These are phyloP conservation scores for Fraxinus americana DNA, from an alignment of 257 asterid species.

Conservation along the genomic window DNA sequence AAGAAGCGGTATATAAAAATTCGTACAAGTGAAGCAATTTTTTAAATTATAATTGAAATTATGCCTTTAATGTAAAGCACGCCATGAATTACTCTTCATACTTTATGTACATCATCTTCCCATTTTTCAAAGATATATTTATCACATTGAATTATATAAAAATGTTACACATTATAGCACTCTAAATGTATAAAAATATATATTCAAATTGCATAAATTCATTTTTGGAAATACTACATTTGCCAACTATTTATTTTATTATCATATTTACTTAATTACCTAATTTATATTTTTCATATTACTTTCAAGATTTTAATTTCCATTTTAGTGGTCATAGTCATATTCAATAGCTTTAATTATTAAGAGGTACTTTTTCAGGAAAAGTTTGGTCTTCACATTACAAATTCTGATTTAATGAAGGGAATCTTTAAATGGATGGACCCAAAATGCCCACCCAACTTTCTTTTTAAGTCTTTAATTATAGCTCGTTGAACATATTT, in stretches of 20 bases:
- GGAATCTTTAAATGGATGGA: conserved; percentile 9
- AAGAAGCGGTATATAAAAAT: too few species aligned
- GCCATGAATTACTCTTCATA: too few species aligned
- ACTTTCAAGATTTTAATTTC: neutral
- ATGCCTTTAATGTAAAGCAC: too few species aligned
- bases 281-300: neutral
- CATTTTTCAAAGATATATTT: too few species aligned
- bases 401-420: neutral
- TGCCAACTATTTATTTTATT: neutral
- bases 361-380: neutral
- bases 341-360: neutral
- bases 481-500: conserved; percentile 15
- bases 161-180: too few species aligned
- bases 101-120: too few species aligned
- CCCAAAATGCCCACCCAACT: neutral
- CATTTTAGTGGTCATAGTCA: neutral
- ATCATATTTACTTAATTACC: neutral
- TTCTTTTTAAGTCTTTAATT: conserved; percentile 16
- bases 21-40: too few species aligned
- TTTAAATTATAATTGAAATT: too few species aligned
- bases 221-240: too few species aligned
- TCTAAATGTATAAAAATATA: too few species aligned
- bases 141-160: too few species aligned
- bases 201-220: too few species aligned
- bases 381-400: neutral